These are phyloP conservation scores for Ogataea degrootiae DNA, from an alignment of 805 yeast genomes.

Conservation along the genomic window DNA sequence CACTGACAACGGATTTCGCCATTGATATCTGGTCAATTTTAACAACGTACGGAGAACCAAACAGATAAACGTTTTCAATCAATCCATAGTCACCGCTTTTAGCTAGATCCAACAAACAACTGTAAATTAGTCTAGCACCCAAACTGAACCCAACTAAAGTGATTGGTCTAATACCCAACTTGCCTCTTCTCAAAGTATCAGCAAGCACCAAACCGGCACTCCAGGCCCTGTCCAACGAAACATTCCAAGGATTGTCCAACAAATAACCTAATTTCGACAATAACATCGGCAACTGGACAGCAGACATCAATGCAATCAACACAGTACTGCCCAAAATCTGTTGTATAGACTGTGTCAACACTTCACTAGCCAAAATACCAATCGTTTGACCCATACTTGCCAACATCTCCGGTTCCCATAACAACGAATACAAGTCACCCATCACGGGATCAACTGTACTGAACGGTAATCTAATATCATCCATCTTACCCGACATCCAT, in stretches of 20 bases:
- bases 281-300: slow-evolving; percentile 89
- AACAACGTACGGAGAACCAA: slow-evolving; percentile 86
- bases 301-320: slow-evolving; percentile 84
- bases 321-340: slow-evolving; percentile 92
- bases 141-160: slow-evolving; percentile 90
- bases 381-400: slow-evolving; percentile 96
- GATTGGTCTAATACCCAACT: slow-evolving; percentile 87
- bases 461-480: slow-evolving; percentile 94
- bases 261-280: slow-evolving; percentile 83
- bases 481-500: slow-evolving; percentile 94
- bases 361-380: slow-evolving; percentile 87
- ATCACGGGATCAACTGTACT: slow-evolving; percentile 95
- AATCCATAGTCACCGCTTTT: slow-evolving; percentile 82
- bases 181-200: slow-evolving; percentile 81
- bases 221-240: slow-evolving; percentile 96
- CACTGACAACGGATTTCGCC: slow-evolving; percentile 84
- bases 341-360: slow-evolving; percentile 87
- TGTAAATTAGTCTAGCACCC: slow-evolving; percentile 88
- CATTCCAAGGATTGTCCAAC: slow-evolving; percentile 97
- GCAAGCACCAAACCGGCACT: slow-evolving; percentile 88
- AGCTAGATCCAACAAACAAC: slow-evolving; percentile 84
- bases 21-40: slow-evolving; percentile 70
- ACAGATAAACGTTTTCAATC: slow-evolving; percentile 78
- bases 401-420: slow-evolving; percentile 99
- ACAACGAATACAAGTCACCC: slow-evolving; percentile 89